Evolutionary conservation across 306 rosid species (phyloP).

Genomic region (Gleditsia sinensis): DNA sequence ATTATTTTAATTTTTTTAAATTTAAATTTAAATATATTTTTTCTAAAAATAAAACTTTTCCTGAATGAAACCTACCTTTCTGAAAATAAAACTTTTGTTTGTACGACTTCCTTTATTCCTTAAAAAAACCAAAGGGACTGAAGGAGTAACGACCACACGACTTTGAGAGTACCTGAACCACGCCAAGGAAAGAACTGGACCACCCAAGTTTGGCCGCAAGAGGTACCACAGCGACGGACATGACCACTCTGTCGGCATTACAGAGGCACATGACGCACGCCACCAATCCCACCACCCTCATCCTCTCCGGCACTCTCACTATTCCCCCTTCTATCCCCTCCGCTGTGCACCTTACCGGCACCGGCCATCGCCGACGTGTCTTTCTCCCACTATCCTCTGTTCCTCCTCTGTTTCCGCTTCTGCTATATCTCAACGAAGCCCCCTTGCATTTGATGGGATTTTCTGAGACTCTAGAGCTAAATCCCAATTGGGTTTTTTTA

Average conservation of each 20-base stretch:
- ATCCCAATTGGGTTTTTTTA: constrained; percentile 40
- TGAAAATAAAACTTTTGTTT: too few relatives aligned
- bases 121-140: too few relatives aligned
- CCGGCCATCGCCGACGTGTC: constrained; percentile 12
- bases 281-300: constrained; percentile 71
- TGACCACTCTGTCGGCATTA: constrained; percentile 93
- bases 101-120: too few relatives aligned
- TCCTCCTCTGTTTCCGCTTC: background rate
- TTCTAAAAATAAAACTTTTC: too few relatives aligned
- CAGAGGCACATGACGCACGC: constrained; percentile 90
- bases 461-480: constrained; percentile 30
- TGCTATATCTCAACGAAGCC: background rate
- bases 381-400: constrained; percentile 27
- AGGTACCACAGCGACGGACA: constrained; percentile 93
- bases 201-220: constrained; percentile 79
- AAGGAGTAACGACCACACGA: too few relatives aligned
- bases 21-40: too few relatives aligned
- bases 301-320: constrained; percentile 68
- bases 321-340: constrained; percentile 69
- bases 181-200: constrained; percentile 85
- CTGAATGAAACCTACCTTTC: too few relatives aligned
- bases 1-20: too few relatives aligned
- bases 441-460: constrained; percentile 31
- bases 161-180: constrained; percentile 91
- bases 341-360: constrained; percentile 53